phyloP scores from a whole-genome alignment of 345 rosid species.

The Populus deltoides region DNA sequence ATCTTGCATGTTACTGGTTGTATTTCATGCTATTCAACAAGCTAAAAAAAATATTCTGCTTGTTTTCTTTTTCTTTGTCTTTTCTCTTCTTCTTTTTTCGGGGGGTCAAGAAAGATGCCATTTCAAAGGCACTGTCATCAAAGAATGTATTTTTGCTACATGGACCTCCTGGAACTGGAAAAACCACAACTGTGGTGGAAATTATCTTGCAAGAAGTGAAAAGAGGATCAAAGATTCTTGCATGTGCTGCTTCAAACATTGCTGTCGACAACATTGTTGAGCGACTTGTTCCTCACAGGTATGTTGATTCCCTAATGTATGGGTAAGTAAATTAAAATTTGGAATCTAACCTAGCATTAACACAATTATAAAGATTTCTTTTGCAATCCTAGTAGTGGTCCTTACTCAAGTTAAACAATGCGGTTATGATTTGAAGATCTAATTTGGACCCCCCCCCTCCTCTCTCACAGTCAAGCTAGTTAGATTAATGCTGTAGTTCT shows the following conservation, averaged over 20 bases:
- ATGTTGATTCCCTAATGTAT: conserved; percentile 6
- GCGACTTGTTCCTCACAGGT: conserved; percentile 89
- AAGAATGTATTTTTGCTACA: conserved; percentile 82
- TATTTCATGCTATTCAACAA: conserved; percentile 10
- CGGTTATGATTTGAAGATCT: background rate
- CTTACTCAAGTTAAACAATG: background rate
- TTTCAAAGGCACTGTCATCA: conserved; percentile 74
- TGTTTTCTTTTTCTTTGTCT: background rate
- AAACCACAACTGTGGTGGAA: conserved; percentile 96
- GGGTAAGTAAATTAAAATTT: background rate
- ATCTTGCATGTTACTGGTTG: background rate
- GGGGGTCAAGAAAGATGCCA: conserved; percentile 67
- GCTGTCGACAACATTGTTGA: conserved; percentile 99
- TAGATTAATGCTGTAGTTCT: background rate
- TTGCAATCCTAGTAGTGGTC: conserved; percentile 2
- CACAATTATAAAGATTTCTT: background rate
- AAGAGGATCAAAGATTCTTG: conserved; percentile 91
- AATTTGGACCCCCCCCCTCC: background rate
- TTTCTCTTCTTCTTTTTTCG: background rate
- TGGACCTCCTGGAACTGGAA: conserved; percentile 99
- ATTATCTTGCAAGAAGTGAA: conserved; percentile 91
- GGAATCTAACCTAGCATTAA: background rate
- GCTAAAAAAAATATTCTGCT: conserved; percentile 1
- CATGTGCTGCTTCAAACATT: conserved; percentile 96
- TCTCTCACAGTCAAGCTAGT: background rate